phyloP scores from a whole-genome alignment of 768 basidiomycete genomes.

The Cantharellus cinnabarinus region DNA sequence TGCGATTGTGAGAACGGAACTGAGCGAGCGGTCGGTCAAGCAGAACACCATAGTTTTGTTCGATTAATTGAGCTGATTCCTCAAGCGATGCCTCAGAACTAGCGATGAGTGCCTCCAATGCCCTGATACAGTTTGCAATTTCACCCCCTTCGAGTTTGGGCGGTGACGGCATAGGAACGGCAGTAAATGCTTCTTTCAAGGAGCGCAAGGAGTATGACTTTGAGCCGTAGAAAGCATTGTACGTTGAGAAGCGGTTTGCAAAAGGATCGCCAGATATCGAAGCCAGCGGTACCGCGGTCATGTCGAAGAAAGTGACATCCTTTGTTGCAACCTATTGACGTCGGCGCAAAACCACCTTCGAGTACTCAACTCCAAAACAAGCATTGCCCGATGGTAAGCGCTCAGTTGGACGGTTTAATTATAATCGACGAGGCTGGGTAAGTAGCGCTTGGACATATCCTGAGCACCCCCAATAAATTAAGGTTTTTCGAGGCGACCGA shows the following conservation, averaged over 20 bases:
- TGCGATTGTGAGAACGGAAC: too few species aligned
- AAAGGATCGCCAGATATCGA: neutral
- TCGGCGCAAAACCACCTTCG: neutral
- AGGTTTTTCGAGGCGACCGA: conserved; percentile 27
- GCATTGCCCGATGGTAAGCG: neutral
- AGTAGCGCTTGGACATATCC: conserved; percentile 13
- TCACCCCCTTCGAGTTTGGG: too few species aligned
- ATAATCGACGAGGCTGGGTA: conserved; percentile 58
- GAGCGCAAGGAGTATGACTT: too few species aligned
- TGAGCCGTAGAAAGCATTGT: neutral
- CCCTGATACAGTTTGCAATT: too few species aligned
- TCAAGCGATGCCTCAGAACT: too few species aligned
- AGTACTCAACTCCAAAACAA: neutral
- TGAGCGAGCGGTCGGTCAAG: too few species aligned
- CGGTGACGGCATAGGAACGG: too few species aligned
- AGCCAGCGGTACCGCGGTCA: neutral
- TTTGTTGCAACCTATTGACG: neutral
- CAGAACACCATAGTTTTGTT: too few species aligned
- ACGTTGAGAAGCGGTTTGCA: neutral
- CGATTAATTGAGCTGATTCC: too few species aligned
- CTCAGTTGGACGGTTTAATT: conserved; percentile 58
- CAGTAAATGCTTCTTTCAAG: too few species aligned
- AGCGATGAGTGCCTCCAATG: too few species aligned
- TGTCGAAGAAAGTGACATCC: neutral
- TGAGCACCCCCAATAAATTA: neutral